These are phyloP conservation scores for Phytophthora niederhauseri DNA, from an alignment of 352 stramenopile species.

Conservation along the genomic window DNA sequence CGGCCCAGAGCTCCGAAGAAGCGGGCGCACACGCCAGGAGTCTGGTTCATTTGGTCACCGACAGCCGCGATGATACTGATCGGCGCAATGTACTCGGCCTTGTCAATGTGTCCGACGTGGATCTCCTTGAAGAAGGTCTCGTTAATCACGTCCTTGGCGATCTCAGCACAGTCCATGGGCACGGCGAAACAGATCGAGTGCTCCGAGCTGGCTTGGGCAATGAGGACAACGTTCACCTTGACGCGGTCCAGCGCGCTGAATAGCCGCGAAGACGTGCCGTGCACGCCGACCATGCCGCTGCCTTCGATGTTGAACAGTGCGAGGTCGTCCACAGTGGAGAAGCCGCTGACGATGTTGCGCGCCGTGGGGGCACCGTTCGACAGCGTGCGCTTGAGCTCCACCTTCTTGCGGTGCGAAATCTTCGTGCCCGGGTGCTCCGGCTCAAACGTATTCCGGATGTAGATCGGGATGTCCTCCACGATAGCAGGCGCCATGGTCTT, in stretches of 20 bases:
- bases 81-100: conserved; percentile 83
- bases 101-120: conserved; percentile 83
- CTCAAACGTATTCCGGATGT: conserved; percentile 98
- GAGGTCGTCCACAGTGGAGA: conserved; percentile 95
- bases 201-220: conserved; percentile 95
- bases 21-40: conserved; percentile 90
- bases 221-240: conserved; percentile 95
- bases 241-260: conserved; percentile 93
- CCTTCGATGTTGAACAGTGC: conserved; percentile 97
- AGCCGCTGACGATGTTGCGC: conserved; percentile 85
- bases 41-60: conserved; percentile 95
- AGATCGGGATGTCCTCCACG: conserved; percentile 95
- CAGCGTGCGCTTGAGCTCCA: conserved; percentile 60
- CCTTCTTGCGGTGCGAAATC: conserved; percentile 68
- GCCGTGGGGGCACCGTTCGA: conserved; percentile 66
- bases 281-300: conserved; percentile 94
- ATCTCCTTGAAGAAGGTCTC: conserved; percentile 91
- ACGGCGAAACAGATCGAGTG: conserved; percentile 97
- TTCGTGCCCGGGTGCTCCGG: conserved; percentile 79
- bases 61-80: conserved; percentile 96
- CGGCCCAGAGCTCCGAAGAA: conserved; percentile 95
- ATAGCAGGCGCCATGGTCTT: conserved; percentile 96
- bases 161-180: conserved; percentile 66
- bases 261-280: conserved; percentile 92
- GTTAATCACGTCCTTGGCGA: conserved; percentile 77